These are phyloP conservation scores for Mycena galericulata DNA, from an alignment of 768 basidiomycete species.

Conservation along the genomic window DNA sequence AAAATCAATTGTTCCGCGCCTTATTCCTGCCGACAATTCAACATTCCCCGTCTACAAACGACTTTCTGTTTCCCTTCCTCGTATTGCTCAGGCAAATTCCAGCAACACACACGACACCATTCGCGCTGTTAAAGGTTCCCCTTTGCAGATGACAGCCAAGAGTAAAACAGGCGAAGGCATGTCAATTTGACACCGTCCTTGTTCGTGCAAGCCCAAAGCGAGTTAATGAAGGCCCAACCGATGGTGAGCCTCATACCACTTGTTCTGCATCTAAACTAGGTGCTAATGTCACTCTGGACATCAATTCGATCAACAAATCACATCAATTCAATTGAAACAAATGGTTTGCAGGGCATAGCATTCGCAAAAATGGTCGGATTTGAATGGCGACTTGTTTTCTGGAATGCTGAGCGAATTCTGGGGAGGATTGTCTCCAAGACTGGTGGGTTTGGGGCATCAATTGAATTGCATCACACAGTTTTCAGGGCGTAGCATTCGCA, in stretches of 20 bases:
- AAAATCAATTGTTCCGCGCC: not conserved
- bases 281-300: not conserved
- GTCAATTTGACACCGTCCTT: constrained; percentile 40
- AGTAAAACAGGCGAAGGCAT: constrained; percentile 30
- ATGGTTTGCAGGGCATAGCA: too few relatives aligned
- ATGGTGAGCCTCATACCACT: constrained; percentile 16
- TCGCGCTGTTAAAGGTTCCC: constrained; percentile 24
- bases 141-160: constrained; percentile 17
- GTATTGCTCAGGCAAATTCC: not conserved
- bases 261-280: not conserved
- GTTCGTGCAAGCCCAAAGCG: constrained; percentile 11
- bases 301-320: too few relatives aligned
- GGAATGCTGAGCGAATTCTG: too few relatives aligned
- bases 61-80: not conserved
- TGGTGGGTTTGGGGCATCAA: too few relatives aligned
- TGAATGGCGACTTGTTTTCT: too few relatives aligned
- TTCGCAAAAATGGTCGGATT: too few relatives aligned
- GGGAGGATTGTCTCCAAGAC: too few relatives aligned
- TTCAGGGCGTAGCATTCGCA: too few relatives aligned
- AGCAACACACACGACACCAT: constrained; percentile 28
- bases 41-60: not conserved
- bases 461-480: too few relatives aligned
- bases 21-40: not conserved
- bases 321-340: too few relatives aligned
- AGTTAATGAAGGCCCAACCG: constrained; percentile 15